phyloP scores from a whole-genome alignment of 202 grass and related monocot species.

The Hordeum pubiflorum region DNA sequence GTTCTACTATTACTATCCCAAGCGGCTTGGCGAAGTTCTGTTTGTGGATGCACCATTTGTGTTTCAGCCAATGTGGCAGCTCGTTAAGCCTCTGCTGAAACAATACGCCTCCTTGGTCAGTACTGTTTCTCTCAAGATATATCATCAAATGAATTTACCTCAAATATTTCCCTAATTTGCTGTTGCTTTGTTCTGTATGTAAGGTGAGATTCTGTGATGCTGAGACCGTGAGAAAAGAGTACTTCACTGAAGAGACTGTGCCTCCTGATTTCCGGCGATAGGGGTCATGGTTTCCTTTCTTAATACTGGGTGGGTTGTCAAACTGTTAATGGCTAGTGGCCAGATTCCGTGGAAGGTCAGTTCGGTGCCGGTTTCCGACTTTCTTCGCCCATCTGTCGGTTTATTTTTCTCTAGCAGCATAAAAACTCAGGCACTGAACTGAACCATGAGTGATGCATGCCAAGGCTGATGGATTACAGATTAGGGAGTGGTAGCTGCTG shows the following conservation, averaged over 20 bases:
- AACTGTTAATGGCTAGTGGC: not conserved
- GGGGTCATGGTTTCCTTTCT: not conserved
- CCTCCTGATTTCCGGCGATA: slow-evolving; percentile 59
- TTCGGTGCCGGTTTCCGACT: not conserved
- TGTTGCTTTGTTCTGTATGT: slow-evolving; percentile 1
- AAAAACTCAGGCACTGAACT: not conserved
- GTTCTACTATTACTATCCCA: slow-evolving; percentile 94
- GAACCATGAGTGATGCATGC: not conserved
- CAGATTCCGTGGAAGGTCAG: not conserved
- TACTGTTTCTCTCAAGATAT: not conserved
- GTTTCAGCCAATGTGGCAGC: slow-evolving; percentile 86
- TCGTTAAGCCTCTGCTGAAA: slow-evolving; percentile 86
- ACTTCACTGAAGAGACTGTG: slow-evolving; percentile 59
- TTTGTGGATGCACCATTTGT: slow-evolving; percentile 89
- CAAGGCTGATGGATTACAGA: not conserved
- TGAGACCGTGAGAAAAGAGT: slow-evolving; percentile 58
- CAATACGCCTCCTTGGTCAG: slow-evolving; percentile 67
- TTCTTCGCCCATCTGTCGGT: not conserved
- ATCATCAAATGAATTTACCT: not conserved
- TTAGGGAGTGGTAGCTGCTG: not conserved
- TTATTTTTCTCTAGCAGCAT: not conserved
- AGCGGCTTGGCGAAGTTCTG: slow-evolving; percentile 73
- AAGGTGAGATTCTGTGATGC: slow-evolving; percentile 73
- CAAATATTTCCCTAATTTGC: not conserved
- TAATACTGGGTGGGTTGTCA: not conserved